A percentile compares a stretch with the other conserved stretches of the same genome.
phyloP scores from a whole-genome alignment of 495 filamentous ascomycete genomes.

The Mycothermus thermophilus region DNA sequence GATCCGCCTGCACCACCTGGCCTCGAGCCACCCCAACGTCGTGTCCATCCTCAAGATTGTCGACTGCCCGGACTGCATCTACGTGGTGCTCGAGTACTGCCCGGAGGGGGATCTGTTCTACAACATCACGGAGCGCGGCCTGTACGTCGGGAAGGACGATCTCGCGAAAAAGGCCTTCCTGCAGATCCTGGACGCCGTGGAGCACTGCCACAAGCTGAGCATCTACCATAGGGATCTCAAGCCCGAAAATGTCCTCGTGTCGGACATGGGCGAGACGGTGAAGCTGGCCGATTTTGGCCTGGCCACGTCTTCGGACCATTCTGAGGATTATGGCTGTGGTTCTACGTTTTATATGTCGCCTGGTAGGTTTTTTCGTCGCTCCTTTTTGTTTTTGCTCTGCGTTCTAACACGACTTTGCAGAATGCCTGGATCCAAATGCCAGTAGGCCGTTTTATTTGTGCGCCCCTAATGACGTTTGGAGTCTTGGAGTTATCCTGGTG shows the following conservation, averaged over 20 bases:
- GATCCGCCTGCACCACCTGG: conserved; percentile 79
- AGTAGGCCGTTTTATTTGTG: conserved; percentile 77
- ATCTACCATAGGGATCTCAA: conserved; percentile 98
- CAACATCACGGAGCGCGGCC: conserved; percentile 88
- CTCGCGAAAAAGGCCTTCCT: conserved; percentile 81
- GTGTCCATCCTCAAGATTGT: conserved; percentile 91
- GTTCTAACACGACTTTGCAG: too few species aligned
- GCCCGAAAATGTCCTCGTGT: conserved; percentile 94
- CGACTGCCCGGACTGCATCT: conserved; percentile 84
- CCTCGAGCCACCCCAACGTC: conserved; percentile 80
- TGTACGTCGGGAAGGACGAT: conserved; percentile 84
- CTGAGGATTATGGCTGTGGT: conserved; percentile 92
- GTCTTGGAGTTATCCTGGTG: conserved; percentile 89
- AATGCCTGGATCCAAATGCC: conserved; percentile 82
- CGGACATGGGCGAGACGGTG: conserved; percentile 71
- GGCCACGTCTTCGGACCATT: conserved; percentile 67
- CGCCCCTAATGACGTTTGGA: conserved; percentile 95
- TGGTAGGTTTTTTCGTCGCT: conserved; percentile 45
- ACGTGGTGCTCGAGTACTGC: conserved; percentile 94
- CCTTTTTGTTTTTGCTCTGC: neutral
- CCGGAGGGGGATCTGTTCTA: conserved; percentile 94
- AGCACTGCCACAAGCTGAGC: conserved; percentile 80
- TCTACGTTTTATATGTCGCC: conserved; percentile 99
- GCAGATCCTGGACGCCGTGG: conserved; percentile 94
- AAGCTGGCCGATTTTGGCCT: conserved; percentile 97